Conservation (phyloP, 2,329 filamentous ascomycete genomes). For the Pseudopyrenochaeta lycopersici region DNA sequence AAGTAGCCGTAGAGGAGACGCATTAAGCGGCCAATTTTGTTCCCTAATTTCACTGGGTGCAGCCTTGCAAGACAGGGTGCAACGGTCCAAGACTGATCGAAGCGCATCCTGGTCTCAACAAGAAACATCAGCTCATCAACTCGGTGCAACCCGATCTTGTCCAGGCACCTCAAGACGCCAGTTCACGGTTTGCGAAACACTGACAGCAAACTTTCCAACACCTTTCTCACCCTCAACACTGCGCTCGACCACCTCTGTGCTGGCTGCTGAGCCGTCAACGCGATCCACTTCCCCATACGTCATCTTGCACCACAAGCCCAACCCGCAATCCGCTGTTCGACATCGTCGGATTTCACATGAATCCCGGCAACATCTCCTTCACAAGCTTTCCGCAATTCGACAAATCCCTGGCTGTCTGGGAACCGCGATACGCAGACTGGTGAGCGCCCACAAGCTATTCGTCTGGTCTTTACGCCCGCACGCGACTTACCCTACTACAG, state of each 20-base stretch:
- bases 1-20: slow-evolving; percentile 12
- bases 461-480: slow-evolving; percentile 5
- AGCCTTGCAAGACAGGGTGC: slow-evolving; percentile 22
- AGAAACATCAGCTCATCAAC: slow-evolving; percentile 29
- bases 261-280: slow-evolving; percentile 10
- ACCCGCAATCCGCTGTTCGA: slow-evolving; percentile 18
- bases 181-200: slow-evolving; percentile 4
- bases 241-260: slow-evolving; percentile 7
- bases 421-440: slow-evolving; percentile 24
- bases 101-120: slow-evolving; percentile 42
- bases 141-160: slow-evolving; percentile 14
- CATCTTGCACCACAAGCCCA: slow-evolving; percentile 31
- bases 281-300: slow-evolving; percentile 30
- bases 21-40: slow-evolving; percentile 26
- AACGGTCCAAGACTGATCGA: slow-evolving; percentile 31
- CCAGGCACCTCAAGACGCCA: slow-evolving; percentile 15
- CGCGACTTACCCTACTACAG: slow-evolving; percentile 25
- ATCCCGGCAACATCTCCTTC: slow-evolving; percentile 29
- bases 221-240: slow-evolving; percentile 1
- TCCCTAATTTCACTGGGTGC: slow-evolving; percentile 14
- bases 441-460: slow-evolving; percentile 10
- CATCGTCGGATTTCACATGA: slow-evolving; percentile 37
- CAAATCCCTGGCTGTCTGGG: slow-evolving; percentile 37
- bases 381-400: slow-evolving; percentile 37
- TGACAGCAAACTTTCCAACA: background rate